These are phyloP conservation scores for Fagopyrum homotropicum DNA, from an alignment of 148 eudicot species.

Conservation along the genomic window DNA sequence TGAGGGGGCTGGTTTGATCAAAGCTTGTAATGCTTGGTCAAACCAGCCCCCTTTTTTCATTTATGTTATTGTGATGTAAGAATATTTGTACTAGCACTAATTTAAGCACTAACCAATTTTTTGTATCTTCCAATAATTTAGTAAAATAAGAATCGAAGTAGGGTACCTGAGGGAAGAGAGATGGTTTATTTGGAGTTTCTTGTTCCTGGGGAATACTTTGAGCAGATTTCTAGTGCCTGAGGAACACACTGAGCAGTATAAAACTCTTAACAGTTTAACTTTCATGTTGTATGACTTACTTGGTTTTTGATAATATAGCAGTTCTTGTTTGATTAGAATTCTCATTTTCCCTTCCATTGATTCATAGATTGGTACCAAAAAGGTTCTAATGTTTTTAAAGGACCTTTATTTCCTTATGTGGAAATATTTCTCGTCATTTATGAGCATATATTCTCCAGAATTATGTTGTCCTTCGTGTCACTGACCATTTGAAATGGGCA, in stretches of 20 bases:
- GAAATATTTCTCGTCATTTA: not conserved
- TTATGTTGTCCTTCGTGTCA: not conserved
- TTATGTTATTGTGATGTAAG: not conserved
- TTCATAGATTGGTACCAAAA: not conserved
- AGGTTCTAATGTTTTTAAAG: not conserved
- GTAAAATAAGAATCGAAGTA: not conserved
- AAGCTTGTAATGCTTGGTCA: slow-evolving; percentile 12
- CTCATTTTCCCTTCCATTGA: not conserved
- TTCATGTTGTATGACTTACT: not conserved
- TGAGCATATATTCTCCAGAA: not conserved
- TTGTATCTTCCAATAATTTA: not conserved
- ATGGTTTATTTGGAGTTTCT: not conserved
- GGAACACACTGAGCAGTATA: not conserved
- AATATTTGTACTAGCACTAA: not conserved
- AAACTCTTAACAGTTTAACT: not conserved
- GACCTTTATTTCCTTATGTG: not conserved
- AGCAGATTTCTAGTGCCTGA: not conserved
- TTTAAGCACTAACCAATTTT: not conserved
- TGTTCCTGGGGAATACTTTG: not conserved
- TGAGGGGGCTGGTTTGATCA: slow-evolving; percentile 20
- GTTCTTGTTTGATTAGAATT: not conserved
- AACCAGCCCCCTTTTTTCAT: slow-evolving; percentile 17
- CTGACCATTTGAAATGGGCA: not conserved
- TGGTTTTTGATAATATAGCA: not conserved
- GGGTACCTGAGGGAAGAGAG: not conserved